Evolutionary conservation across 2,329 filamentous ascomycete genomes (phyloP), one percentile per base, ranked within the genome.

Genomic region (Claviceps monticola): DNA sequence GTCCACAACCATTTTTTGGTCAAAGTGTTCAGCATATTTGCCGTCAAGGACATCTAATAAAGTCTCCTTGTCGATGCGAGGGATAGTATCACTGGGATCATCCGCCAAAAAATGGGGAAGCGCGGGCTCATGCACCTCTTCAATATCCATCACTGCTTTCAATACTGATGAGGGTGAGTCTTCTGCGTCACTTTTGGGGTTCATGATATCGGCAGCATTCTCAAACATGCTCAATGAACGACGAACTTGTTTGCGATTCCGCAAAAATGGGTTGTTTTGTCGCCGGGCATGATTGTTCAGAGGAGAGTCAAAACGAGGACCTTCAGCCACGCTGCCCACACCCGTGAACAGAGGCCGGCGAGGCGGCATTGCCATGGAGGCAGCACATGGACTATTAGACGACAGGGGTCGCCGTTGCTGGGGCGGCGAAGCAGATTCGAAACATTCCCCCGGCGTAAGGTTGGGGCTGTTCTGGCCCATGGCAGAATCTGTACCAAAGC

Each of bases 191-290:
- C 64, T 73, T 66, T 89, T 88, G 52, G 83, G 75, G 69, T 88
- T 88, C 72, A 95, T 86, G 51, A 96, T 76, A 64, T 97, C 93
- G 58, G 80, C 86, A 3, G 90, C 86, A 65, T 86, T 82, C 71
- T 97, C 91, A 69, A 95, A 98, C 93, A 98, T 98, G 76, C 93
- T 97, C 63, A 96, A 72, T 23, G 91, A 95, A 58, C 93, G 83
- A 55, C 93, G 83, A 63, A 91, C 91, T 66, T 93, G 87, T 64
- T 95, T 95, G 58, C 90, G 80, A 45, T 86, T 86, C 55, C 88
- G 82, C 60, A 82, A 73, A 58, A 86, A 79, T 52, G 78, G 85
- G 66, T 83, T 89, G 48, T 79, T 84, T 55, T 72, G 76, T 58
- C 90, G 88, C 56, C 89, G 82, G 52, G 83, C 71, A 59, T 91